Conservation (phyloP, 345 rosid species). For the Salix arbutifolia region DNA sequence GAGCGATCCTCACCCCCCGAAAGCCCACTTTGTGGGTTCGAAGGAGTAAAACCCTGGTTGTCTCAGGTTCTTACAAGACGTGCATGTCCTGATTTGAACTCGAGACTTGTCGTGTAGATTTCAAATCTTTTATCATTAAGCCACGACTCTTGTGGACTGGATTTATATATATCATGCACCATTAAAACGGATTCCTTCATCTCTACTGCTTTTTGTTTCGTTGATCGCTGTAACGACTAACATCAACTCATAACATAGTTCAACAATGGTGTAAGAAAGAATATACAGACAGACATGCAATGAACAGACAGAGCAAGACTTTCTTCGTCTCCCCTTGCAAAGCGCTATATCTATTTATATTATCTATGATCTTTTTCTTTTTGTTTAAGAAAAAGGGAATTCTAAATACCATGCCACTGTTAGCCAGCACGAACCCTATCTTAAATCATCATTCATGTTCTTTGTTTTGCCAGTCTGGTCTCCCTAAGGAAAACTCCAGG, state of each 20-base stretch:
- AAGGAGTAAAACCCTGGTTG: too few relatives aligned
- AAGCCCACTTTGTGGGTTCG: rapidly evolving
- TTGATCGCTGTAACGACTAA: not conserved
- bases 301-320: not conserved
- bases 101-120: too few relatives aligned
- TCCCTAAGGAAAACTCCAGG: conserved; percentile 49
- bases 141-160: too few relatives aligned
- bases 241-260: not conserved
- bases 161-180: not conserved
- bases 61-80: too few relatives aligned
- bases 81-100: too few relatives aligned
- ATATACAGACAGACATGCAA: conserved; percentile 2
- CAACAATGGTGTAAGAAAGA: not conserved
- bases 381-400: not conserved
- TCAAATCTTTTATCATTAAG: too few relatives aligned
- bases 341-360: not conserved
- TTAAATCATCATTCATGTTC: conserved; percentile 20
- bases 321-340: not conserved
- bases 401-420: not conserved
- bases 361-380: not conserved
- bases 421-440: not conserved
- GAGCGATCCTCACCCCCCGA: too few relatives aligned
- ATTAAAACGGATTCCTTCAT: conserved; percentile 1
- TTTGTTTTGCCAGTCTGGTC: conserved; percentile 27
- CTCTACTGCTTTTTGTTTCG: not conserved